phyloP scores from a whole-genome alignment of 139 green algal genomes.

The Chlorella ohadii region DNA sequence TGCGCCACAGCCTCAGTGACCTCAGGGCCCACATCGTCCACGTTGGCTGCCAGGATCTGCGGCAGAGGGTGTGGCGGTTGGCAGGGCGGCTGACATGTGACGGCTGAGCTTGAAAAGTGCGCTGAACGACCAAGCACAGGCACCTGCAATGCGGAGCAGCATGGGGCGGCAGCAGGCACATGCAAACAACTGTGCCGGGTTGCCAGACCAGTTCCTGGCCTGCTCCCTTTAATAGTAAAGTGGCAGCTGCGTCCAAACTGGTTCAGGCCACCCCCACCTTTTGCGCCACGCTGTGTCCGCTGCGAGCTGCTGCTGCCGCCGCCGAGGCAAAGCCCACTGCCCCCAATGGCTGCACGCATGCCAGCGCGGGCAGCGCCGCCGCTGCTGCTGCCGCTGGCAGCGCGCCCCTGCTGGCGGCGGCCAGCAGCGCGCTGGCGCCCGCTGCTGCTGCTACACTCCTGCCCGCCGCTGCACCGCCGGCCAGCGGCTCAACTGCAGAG shows the following conservation, averaged over 20 bases:
- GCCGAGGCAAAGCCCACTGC: conserved; percentile 1
- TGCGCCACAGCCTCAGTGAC: background rate
- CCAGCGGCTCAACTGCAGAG: conserved; percentile 1
- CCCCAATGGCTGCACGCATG: background rate
- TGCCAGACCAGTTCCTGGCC: too few relatives aligned
- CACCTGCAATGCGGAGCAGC: too few relatives aligned
- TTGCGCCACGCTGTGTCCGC: conserved; percentile 24
- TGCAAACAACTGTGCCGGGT: too few relatives aligned
- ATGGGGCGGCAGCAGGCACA: too few relatives aligned
- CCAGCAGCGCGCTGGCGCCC: background rate
- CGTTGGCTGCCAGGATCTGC: conserved; percentile 7
- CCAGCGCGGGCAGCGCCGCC: background rate
- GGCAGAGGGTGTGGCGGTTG: too few relatives aligned
- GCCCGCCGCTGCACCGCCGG: background rate
- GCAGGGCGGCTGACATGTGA: too few relatives aligned
- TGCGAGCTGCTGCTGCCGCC: background rate
- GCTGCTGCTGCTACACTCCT: background rate
- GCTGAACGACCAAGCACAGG: too few relatives aligned
- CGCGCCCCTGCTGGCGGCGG: background rate
- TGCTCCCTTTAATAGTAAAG: too few relatives aligned
- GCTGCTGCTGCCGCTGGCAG: background rate
- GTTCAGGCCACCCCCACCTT: background rate
- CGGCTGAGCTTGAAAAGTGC: too few relatives aligned
- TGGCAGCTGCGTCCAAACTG: too few relatives aligned
- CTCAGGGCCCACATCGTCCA: background rate